Evolutionary conservation across 2,329 filamentous ascomycete species (phyloP).

Genomic region (Lizonia empirigonia): DNA sequence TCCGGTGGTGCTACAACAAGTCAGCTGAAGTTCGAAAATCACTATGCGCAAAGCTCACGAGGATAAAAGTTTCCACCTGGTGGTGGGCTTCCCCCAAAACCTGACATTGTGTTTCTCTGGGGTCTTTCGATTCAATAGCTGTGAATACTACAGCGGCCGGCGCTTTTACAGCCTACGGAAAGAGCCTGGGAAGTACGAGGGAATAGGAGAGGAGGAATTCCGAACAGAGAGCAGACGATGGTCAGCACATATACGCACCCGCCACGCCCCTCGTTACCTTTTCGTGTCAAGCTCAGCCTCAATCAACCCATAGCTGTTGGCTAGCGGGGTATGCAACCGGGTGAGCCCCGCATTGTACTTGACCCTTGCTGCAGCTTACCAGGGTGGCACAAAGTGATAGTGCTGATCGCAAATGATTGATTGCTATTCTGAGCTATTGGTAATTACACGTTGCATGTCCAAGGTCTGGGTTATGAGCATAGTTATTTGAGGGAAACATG

Average conservation of each 20-base stretch:
- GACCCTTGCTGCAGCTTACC: constrained; percentile 11
- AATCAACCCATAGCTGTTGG: constrained; percentile 33
- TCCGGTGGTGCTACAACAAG: constrained; percentile 39
- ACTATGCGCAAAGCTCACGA: constrained; percentile 26
- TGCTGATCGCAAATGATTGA: neutral
- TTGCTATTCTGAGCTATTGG: constrained; percentile 1
- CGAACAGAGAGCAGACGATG: constrained; percentile 2
- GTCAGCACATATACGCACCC: constrained; percentile 37
- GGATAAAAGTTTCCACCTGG: constrained; percentile 47
- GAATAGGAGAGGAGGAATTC: constrained; percentile 2
- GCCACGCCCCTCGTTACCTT: constrained; percentile 18
- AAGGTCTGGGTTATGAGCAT: no score
- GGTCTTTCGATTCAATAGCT: neutral
- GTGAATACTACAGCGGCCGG: constrained; percentile 10
- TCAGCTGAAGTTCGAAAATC: constrained; percentile 17
- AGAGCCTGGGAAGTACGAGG: neutral
- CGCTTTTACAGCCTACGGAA: neutral
- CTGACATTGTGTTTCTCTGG: constrained; percentile 32
- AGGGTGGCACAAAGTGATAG: constrained; percentile 3
- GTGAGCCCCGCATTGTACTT: constrained; percentile 10
- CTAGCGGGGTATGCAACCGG: constrained; percentile 36
- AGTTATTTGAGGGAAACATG: no score
- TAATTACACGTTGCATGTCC: neutral
- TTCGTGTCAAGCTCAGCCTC: constrained; percentile 43
- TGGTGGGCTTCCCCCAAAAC: constrained; percentile 34